Conservation (phyloP, 768 basidiomycete species). For the Zangia roseola region DNA sequence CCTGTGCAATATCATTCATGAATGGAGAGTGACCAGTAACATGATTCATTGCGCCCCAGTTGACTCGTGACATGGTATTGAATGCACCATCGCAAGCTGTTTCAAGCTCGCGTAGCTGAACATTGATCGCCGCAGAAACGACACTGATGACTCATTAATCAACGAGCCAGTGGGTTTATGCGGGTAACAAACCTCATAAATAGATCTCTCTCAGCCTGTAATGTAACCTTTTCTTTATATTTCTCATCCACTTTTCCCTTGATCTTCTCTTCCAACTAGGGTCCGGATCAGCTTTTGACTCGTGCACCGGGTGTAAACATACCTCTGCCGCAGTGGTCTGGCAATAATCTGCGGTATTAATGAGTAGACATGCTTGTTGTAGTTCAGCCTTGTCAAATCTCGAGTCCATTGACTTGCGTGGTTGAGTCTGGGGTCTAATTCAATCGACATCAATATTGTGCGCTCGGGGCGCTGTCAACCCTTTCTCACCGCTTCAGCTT, state of each 20-base stretch:
- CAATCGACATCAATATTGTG: not conserved
- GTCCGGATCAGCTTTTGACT: slow-evolving; percentile 1
- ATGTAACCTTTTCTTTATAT: slow-evolving; percentile 74
- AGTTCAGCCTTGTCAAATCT: slow-evolving; percentile 76
- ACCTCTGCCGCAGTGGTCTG: slow-evolving; percentile 89
- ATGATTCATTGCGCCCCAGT: slow-evolving; percentile 77
- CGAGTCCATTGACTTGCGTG: slow-evolving; percentile 75
- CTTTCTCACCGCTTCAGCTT: slow-evolving; percentile 65
- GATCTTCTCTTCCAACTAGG: slow-evolving; percentile 89
- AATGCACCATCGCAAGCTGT: slow-evolving; percentile 78
- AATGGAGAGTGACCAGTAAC: slow-evolving; percentile 88
- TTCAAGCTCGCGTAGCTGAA: slow-evolving; percentile 84
- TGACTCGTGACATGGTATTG: slow-evolving; percentile 67
- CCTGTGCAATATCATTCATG: slow-evolving; percentile 70
- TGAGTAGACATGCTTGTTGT: slow-evolving; percentile 80
- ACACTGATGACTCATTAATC: slow-evolving; percentile 46
- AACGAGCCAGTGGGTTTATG: not conserved
- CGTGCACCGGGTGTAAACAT: slow-evolving; percentile 6
- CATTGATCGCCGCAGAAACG: slow-evolving; percentile 78
- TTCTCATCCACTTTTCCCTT: slow-evolving; percentile 75
- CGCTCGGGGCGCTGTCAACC: not conserved
- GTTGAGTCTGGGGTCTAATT: slow-evolving; percentile 39
- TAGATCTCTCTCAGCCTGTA: slow-evolving; percentile 83
- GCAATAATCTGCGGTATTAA: slow-evolving; percentile 98
- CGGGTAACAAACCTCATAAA: slow-evolving; percentile 70